Evolutionary conservation across 257 asterid species (phyloP), one percentile per base, ranked within the genome.

Genomic region (Nicotiana otophora): DNA sequence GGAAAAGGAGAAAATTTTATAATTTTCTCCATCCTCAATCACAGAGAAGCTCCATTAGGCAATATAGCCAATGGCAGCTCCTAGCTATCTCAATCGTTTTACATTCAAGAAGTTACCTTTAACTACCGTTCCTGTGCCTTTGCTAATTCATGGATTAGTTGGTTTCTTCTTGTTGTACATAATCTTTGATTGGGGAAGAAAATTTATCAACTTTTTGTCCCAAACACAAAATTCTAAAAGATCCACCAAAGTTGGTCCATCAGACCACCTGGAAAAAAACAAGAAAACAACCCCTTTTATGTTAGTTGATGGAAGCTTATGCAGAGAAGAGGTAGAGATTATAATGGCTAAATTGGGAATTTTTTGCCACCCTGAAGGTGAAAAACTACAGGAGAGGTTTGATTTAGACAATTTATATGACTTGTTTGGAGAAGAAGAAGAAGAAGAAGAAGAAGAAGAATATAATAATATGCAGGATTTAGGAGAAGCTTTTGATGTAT

Each of bases 401-500:
- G 81, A 67, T 30, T 19, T 3, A 19, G 81, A 30, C 15, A 82
- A 69, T 11, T 28, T 85, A 36, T 10, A 20, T 23, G n/a, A 53
- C 15, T n/a, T 82, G 12, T 82, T 85, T 63, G 87, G 69, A 54
- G 83, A 69, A 19, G 62, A 78, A 16, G 34, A 77, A 14, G 72
- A 65, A 34, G 0, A 78, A 16, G 34, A 77, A 14, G 72, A 65
- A 34, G 0, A 23, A 23, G 26, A 23, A 23, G 26, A 23, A 23
- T 23, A 23, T 23, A 23, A n/a, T 33, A 31, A 39, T 26, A 26
- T 85, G 83, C 81, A 67, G 55, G 85, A 85, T 33, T 65, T 82
- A 20, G 62, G 66, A 16, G 85, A 78, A 60, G 83, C 82, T 23
- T 85, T 85, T 36, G 65, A 78, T 61, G 85, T 85, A 64, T 82